Conservation (phyloP, 345 rosid species). For the Eucalyptus sideroxylon region DNA sequence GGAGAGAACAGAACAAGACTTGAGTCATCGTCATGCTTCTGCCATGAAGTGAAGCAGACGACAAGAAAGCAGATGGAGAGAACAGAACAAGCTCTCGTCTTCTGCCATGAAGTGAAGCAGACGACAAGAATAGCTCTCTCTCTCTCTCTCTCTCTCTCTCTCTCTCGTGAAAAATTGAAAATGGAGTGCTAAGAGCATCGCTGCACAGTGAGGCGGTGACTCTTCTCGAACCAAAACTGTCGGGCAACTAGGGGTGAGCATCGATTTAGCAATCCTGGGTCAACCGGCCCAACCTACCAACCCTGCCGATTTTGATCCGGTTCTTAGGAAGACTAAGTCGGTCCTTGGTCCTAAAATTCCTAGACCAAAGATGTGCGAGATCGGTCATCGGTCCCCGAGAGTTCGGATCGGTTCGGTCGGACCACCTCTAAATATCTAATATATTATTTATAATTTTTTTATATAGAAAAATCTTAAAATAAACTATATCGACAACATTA, state of each 20-base stretch:
- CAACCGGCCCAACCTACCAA: too few species aligned
- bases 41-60: background rate
- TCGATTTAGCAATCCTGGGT: too few species aligned
- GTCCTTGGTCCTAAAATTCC: too few species aligned
- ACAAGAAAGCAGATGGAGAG: background rate
- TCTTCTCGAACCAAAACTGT: background rate
- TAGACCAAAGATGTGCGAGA: fast-evolving
- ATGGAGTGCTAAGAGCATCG: background rate
- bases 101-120: background rate
- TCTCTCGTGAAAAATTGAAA: background rate
- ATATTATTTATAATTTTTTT: too few species aligned
- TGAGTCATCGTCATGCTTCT: background rate
- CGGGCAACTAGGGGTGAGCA: too few species aligned
- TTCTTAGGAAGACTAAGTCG: too few species aligned
- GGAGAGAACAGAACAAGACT: background rate
- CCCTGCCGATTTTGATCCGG: fast-evolving
- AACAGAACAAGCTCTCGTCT: background rate
- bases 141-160: background rate
- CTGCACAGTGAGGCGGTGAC: background rate
- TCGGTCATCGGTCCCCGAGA: too few species aligned
- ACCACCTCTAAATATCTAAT: too few species aligned
- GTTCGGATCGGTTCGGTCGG: too few species aligned
- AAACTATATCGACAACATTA: too few species aligned
- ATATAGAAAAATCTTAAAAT: too few species aligned
- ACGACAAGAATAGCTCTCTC: background rate